phyloP scores from a whole-genome alignment of 179 eudicot genomes.

The Beta corolliflora region DNA sequence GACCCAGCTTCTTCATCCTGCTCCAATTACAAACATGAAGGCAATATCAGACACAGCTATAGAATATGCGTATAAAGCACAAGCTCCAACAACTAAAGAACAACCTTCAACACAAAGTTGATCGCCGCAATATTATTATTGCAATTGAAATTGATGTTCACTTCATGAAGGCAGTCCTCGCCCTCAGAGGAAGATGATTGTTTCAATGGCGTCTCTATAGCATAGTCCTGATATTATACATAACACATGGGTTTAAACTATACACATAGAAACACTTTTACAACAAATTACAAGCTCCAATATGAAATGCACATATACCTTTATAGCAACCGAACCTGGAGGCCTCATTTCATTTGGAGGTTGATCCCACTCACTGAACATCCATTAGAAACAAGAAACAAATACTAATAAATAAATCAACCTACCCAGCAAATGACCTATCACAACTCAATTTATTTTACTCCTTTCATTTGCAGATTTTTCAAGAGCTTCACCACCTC shows the following conservation, averaged over 20 bases:
- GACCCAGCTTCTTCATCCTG: conserved; percentile 95
- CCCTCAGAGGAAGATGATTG: conserved; percentile 39
- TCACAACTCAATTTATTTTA: neutral
- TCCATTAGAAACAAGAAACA: neutral
- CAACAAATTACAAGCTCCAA: conserved; percentile 4
- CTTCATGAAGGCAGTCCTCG: conserved; percentile 58
- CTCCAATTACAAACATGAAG: conserved; percentile 18
- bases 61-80: neutral
- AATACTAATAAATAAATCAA: neutral
- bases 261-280: conserved; percentile 12
- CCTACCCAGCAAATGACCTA: neutral
- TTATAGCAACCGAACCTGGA: conserved; percentile 75
- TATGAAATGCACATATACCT: conserved; percentile 46
- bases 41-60: conserved; percentile 13
- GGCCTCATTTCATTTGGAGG: conserved; percentile 90
- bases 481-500: neutral
- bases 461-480: neutral
- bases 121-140: conserved; percentile 69
- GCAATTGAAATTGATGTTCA: conserved; percentile 60
- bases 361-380: conserved; percentile 96
- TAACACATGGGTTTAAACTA: neutral
- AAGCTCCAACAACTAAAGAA: conserved; percentile 16
- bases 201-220: conserved; percentile 83
- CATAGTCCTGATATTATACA: conserved; percentile 69
- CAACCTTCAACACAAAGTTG: conserved; percentile 91